Evolutionary conservation across 2,329 filamentous ascomycete species (phyloP), one percentile per base, ranked within the genome.

Genomic region (Trichoderma semiorbis): DNA sequence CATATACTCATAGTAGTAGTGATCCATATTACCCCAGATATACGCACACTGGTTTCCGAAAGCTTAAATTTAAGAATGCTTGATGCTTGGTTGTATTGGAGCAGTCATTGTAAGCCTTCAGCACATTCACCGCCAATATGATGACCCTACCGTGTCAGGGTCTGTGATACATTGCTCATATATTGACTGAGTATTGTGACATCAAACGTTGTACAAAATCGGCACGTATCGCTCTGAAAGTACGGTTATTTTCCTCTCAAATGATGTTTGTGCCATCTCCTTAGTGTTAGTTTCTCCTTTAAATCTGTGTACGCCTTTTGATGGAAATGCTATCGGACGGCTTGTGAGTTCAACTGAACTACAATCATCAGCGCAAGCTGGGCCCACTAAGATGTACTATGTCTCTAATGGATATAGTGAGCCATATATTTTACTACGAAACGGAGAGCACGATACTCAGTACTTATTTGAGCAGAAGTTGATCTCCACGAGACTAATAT

Each of bases 381-480:
- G 3, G 3, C 16, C 36, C 36, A 2, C 7, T 3, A 18, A 18
- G 7, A 39, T 39, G 16, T 39, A 39, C 3, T 7, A 18, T 1
- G 6, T 39, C 14, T 43, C 2, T 1, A 18, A 43, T 7, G 36
- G 36, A 43, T 16, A 43, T 3, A n/a, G 3, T 2, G 7, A n/a
- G 1, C 1, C 18, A n/a, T 43, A 2, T 4, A 7, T 18, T 18
- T 10, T n/a, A 10, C 2, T 5, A n/a, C 7, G 3, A 43, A 5
- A n/a, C 1, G 5, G 16, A n/a, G 0, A 43, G 1, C 7, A 43
- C 3, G 18, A 10, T 2, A 5, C 3, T 4, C 7, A n/a, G 39
- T 43, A 5, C 16, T n/a, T 43, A 1, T n/a, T 21, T 18, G n/a
- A 50, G 43, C 7, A 21, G 8, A 21, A 2, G 43, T 50, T 12